Evolutionary conservation across 2,329 filamentous ascomycete species (phyloP), one percentile per base, ranked within the genome.

Genomic region (Sclerotiophoma versabilis): DNA sequence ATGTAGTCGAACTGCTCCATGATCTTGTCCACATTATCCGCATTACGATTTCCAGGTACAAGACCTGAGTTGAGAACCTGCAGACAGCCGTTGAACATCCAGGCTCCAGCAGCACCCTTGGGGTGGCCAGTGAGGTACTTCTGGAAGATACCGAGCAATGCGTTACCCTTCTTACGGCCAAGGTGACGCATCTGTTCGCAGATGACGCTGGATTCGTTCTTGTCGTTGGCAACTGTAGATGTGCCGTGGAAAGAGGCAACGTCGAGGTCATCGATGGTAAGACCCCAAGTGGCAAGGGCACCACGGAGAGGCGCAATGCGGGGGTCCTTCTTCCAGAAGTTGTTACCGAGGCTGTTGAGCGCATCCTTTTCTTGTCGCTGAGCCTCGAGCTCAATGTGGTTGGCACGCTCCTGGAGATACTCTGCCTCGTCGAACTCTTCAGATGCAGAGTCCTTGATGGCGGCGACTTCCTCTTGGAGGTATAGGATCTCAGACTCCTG

Each of bases 1-100:
- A 99, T 96, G 80, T 96, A 90, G 75, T 99, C 95, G 67, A 95
- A 99, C 75, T 97, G 86, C 83, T 98, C 93, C 90, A 99, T 96
- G 65, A 93, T 84, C 74, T 93, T 87, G 75, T 99, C 95, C 49
- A 99, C 87, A 65, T 99, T 99, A 81, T 99, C 95, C 45, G 95
- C 95, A 69, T 99, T 99, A 71, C 93, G 90, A 81, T 99, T 99
- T 56, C 95, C 95, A 12, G 95, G 95, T 20, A 99, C 93, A 43
- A 99, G 83, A 72, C 95, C 95, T 45, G 85, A 89, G 82, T 98
- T 96, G 68, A 99, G 86, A 38, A 97, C 92, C 77, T 99, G 95
- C 75, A 99, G 81, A 76, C 91, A 95, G 63, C 95, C 95, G 82
- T 99, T 99, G 85, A 99, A 88, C 95, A 99, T 99, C 93, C 95